These are phyloP conservation scores for Arthrobotrys conoides DNA, from an alignment of 2,329 filamentous ascomycete species.

Conservation along the genomic window DNA sequence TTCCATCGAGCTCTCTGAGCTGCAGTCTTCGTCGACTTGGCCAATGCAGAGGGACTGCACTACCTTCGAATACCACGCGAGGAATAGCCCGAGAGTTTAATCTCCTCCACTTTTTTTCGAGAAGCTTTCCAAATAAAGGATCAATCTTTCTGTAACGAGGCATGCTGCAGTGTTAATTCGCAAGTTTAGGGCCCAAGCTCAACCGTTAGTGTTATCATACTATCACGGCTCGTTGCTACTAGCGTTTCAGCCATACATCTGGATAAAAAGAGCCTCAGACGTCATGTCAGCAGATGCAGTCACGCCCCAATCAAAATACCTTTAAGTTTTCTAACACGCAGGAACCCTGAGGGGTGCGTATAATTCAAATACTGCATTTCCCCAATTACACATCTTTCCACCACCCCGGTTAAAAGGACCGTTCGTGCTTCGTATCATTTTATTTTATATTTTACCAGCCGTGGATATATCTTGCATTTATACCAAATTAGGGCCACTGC, in stretches of 20 bases:
- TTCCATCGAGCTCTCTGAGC: slow-evolving; percentile 13
- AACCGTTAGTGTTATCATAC: slow-evolving; percentile 28
- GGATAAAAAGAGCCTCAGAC: slow-evolving; percentile 61
- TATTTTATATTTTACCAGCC: slow-evolving; percentile 60
- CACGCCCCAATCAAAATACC: slow-evolving; percentile 38
- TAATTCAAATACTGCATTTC: slow-evolving; percentile 28
- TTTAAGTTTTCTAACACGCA: slow-evolving; percentile 17
- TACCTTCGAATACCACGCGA: slow-evolving; percentile 47
- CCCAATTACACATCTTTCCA: slow-evolving; percentile 9
- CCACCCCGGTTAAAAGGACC: slow-evolving; percentile 51
- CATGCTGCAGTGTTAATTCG: slow-evolving; percentile 11
- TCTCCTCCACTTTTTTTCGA: slow-evolving; percentile 30
- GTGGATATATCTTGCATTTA: slow-evolving; percentile 39
- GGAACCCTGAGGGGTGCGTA: slow-evolving; percentile 31
- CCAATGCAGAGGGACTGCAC: slow-evolving; percentile 26
- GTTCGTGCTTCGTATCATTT: slow-evolving; percentile 49
- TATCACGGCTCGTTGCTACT: slow-evolving; percentile 43
- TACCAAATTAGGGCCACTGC: slow-evolving; percentile 44
- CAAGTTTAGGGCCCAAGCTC: slow-evolving; percentile 29
- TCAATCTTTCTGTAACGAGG: slow-evolving; percentile 19
- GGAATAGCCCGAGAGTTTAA: slow-evolving; percentile 50
- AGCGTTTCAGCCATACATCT: slow-evolving; percentile 59
- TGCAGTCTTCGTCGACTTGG: slow-evolving; percentile 29
- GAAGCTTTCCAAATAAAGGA: slow-evolving; percentile 37
- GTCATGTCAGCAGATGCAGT: slow-evolving; percentile 59